A percentile compares a stretch with the other conserved stretches of the same genome.
phyloP scores from a whole-genome alignment of 306 rosid genomes.

The Datisca glomerata region DNA sequence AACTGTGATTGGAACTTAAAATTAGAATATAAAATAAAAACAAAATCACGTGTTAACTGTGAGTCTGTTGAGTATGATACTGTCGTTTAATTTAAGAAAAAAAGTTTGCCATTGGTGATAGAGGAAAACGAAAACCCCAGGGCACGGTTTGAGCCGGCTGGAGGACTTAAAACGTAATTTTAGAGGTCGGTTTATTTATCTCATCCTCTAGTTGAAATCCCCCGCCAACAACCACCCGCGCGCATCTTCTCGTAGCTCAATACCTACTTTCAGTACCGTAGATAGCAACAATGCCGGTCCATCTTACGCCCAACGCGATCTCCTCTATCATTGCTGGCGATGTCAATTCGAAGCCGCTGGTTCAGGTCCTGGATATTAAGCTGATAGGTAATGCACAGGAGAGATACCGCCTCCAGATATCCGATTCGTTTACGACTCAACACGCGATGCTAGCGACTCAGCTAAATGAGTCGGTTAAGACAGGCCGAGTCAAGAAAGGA shows the following conservation, averaged over 20 bases:
- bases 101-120: too few relatives aligned
- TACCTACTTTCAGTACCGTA: conserved; percentile 10
- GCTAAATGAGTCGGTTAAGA: conserved; percentile 48
- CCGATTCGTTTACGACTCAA: conserved; percentile 56
- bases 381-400: conserved; percentile 40
- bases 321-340: conserved; percentile 53
- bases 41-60: too few relatives aligned
- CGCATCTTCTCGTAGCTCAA: conserved; percentile 1
- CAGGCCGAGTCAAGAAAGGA: conserved; percentile 51
- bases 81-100: too few relatives aligned
- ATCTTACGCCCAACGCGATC: conserved; percentile 76
- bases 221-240: too few relatives aligned
- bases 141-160: too few relatives aligned
- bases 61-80: too few relatives aligned
- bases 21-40: too few relatives aligned
- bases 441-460: conserved; percentile 77
- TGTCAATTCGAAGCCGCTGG: conserved; percentile 61
- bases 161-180: too few relatives aligned
- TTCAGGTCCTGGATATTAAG: conserved; percentile 63
- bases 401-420: conserved; percentile 58
- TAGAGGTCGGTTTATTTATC: too few relatives aligned
- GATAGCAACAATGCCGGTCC: conserved; percentile 45
- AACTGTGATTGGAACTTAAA: too few relatives aligned
- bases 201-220: too few relatives aligned
- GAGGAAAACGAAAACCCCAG: too few relatives aligned